A percentile compares a stretch with the other conserved stretches of the same genome.
Conservation (phyloP, 2,329 filamentous ascomycete species). For the Neonectria faginata region DNA sequence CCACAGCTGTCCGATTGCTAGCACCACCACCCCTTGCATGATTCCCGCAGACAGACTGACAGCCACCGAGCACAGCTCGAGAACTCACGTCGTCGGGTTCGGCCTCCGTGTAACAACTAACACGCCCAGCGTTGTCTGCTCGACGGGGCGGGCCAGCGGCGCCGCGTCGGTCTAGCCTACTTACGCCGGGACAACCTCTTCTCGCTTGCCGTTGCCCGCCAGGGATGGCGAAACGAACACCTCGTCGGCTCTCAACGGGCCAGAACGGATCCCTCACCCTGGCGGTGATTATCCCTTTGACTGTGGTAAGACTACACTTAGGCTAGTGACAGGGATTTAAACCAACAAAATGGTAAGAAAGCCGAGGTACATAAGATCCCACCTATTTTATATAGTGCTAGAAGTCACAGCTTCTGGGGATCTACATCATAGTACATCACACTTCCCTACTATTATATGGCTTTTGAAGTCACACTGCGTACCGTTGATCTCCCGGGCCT, state of each 20-base stretch:
- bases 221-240: constrained; percentile 2
- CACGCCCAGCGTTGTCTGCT: constrained; percentile 5
- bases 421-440: too few species aligned
- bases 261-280: constrained; percentile 16
- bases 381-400: too few species aligned
- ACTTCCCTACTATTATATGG: too few species aligned
- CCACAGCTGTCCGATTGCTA: constrained; percentile 11
- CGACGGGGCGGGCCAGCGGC: constrained; percentile 17
- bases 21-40: constrained; percentile 15
- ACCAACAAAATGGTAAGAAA: too few species aligned
- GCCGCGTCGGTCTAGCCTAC: constrained; percentile 17
- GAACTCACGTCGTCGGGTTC: neutral
- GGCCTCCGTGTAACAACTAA: constrained; percentile 19
- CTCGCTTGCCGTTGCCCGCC: constrained; percentile 17
- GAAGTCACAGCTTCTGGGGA: too few species aligned
- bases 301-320: too few species aligned
- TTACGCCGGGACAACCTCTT: constrained; percentile 7
- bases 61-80: constrained; percentile 8
- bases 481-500: too few species aligned
- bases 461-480: too few species aligned
- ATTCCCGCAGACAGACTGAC: constrained; percentile 22
- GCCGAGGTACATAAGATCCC: too few species aligned
- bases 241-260: constrained; percentile 7
- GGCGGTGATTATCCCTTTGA: constrained; percentile 11
- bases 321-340: too few species aligned